phyloP scores from a whole-genome alignment of 352 stramenopile genomes.

The Pythium diclinum region DNA sequence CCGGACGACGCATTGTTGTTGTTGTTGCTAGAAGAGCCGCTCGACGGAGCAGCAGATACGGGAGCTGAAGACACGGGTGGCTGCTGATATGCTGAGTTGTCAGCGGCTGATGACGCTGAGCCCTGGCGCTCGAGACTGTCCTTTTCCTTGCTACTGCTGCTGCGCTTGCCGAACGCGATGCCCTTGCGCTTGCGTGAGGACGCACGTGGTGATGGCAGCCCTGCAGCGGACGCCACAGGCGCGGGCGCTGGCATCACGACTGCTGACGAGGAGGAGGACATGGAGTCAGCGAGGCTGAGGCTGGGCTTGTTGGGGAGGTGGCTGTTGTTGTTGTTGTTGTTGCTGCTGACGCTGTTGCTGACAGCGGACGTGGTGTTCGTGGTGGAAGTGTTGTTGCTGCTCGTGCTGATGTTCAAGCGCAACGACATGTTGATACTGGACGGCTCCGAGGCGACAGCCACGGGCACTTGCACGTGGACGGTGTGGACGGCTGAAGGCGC shows the following conservation, averaged over 20 bases:
- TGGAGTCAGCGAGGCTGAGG: neutral
- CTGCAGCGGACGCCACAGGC: constrained; percentile 4
- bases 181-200: constrained; percentile 15
- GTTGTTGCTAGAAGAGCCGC: neutral
- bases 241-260: constrained; percentile 11
- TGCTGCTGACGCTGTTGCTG: constrained; percentile 1
- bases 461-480: constrained; percentile 25
- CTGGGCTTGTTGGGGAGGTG: neutral
- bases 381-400: neutral
- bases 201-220: constrained; percentile 6
- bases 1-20: constrained; percentile 1
- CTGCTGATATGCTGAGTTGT: neutral
- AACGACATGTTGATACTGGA: constrained; percentile 25
- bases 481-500: constrained; percentile 16
- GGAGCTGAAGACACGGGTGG: neutral
- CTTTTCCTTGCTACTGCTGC: constrained; percentile 14
- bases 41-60: neutral
- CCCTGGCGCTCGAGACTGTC: constrained; percentile 16
- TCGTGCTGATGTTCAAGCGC: constrained; percentile 21
- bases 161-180: constrained; percentile 17
- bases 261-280: neutral
- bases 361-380: neutral
- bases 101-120: neutral
- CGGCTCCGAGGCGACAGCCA: constrained; percentile 6
- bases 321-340: neutral